A percentile compares a stretch with the other conserved stretches of the same genome.
These are phyloP conservation scores for Myriosclerotinia curreyana DNA, from an alignment of 2,329 filamentous ascomycete species.

Conservation along the genomic window DNA sequence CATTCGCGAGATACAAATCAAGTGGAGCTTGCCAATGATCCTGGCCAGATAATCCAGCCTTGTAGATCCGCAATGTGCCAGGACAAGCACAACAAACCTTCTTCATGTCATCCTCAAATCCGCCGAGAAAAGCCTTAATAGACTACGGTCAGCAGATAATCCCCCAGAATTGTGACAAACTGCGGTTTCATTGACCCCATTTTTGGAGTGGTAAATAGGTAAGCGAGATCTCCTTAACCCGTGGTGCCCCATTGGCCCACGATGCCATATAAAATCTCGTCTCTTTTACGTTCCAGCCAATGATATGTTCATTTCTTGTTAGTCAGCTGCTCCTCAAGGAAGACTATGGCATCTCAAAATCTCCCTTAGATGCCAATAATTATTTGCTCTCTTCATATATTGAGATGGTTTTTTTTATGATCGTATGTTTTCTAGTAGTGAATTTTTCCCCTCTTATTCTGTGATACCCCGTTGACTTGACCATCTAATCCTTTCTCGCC, in stretches of 20 bases:
- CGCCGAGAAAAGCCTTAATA: neutral
- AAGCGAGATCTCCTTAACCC: conserved; percentile 13
- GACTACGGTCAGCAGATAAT: neutral
- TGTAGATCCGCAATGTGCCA: neutral
- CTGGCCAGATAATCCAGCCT: neutral
- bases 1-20: neutral
- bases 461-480: neutral
- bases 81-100: neutral
- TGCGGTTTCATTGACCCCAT: neutral
- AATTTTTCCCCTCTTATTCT: neutral
- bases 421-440: neutral
- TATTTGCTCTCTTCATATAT: neutral
- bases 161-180: neutral
- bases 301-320: neutral
- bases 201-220: conserved; percentile 3
- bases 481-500: neutral
- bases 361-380: neutral
- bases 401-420: neutral
- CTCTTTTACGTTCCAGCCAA: neutral
- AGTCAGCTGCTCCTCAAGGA: neutral
- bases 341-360: neutral
- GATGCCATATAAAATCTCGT: too few relatives aligned
- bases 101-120: neutral
- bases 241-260: conserved; percentile 6
- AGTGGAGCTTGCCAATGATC: neutral